Evolutionary conservation across 495 filamentous ascomycete species (phyloP), one percentile per base, ranked within the genome.

Genomic region (Entonaema liquescens): DNA sequence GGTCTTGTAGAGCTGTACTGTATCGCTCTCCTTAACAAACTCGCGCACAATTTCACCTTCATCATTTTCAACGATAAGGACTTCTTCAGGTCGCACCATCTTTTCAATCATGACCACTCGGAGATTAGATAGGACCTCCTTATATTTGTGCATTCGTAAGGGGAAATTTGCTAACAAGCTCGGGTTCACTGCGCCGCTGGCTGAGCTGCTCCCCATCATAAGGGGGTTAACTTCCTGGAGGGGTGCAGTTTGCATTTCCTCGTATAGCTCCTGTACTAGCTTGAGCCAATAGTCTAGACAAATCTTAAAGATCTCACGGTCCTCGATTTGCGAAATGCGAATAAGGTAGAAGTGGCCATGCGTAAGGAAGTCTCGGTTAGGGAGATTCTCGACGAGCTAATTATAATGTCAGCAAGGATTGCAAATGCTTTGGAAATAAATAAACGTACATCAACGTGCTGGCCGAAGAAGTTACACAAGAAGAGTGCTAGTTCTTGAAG

Each of bases 201-300:
- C 89, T 84, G 95, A 89, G 25, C 38, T 53, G 33, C 33, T n/a
- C 9, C 65, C 71, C 71, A 87, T 89, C 67, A 95, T 86, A 15
- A 98, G 85, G 4, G 94, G 93, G 74, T 94, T 97, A 64, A 95
- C 86, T 67, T 99, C 96, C 13, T 91, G 92, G 53, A 98, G 90
- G 1, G 95, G 96, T 4, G 98, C 86, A 28, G 90, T 85, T 77
- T 98, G 96, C 94, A 98, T 98, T 82, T 98, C 96, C 78, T 99
- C 96, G 73, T 97, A 99, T 4, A 99, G 86, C 78, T 98, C 96
- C 72, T 96, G 93, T n/a, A 98, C 96, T 13, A 98, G 85, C 74
- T 97, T 97, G 21, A 96, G 96, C 95, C 95, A 99, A 80, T 99
- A 99, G 73, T 99, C 95, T 54, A 99, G 83, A 75, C 93, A 97